A percentile compares a stretch with the other conserved stretches of the same genome.
Conservation (phyloP, 345 rosid species). For the Tarenaya hassleriana region DNA sequence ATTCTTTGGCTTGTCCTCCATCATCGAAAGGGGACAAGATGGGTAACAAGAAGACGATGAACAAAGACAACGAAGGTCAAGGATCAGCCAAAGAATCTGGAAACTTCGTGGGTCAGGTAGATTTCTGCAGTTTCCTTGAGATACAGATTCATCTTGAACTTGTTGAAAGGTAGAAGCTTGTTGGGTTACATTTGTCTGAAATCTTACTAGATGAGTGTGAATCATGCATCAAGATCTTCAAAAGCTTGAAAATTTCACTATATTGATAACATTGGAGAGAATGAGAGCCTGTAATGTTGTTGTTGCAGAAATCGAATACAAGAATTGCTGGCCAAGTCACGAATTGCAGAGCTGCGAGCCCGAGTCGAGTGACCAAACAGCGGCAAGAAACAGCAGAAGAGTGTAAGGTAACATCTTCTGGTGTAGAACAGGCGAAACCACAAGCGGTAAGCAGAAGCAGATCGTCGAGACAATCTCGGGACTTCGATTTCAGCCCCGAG, state of each 20-base stretch:
- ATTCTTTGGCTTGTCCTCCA: slow-evolving; percentile 38
- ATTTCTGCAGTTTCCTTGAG: too few relatives aligned
- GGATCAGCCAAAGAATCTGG: slow-evolving; percentile 27
- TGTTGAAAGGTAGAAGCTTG: too few relatives aligned
- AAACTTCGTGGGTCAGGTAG: slow-evolving; percentile 33
- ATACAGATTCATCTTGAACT: too few relatives aligned
- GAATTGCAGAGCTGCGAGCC: slow-evolving; percentile 25
- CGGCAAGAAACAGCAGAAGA: slow-evolving; percentile 32
- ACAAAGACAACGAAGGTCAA: slow-evolving; percentile 22
- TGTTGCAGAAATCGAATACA: slow-evolving; percentile 33
- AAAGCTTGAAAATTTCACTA: too few relatives aligned
- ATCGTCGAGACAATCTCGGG: slow-evolving; percentile 68
- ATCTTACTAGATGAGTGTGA: too few relatives aligned
- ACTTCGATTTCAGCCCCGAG: slow-evolving; percentile 63
- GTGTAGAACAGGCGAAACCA: slow-evolving; percentile 36
- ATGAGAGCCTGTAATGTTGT: slow-evolving; percentile 3
- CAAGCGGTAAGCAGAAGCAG: slow-evolving; percentile 55
- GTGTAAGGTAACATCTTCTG: slow-evolving; percentile 27
- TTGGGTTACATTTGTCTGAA: too few relatives aligned
- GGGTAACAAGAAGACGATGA: slow-evolving; percentile 24
- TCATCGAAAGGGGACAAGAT: slow-evolving; percentile 31
- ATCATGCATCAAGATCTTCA: too few relatives aligned
- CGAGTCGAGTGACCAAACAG: slow-evolving; percentile 30
- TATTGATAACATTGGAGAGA: slow-evolving; percentile 1
- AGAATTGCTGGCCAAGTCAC: slow-evolving; percentile 27